These are phyloP conservation scores for Allomyces arbusculus DNA, from an alignment of 192 early-diverging fungal species.

Conservation along the genomic window DNA sequence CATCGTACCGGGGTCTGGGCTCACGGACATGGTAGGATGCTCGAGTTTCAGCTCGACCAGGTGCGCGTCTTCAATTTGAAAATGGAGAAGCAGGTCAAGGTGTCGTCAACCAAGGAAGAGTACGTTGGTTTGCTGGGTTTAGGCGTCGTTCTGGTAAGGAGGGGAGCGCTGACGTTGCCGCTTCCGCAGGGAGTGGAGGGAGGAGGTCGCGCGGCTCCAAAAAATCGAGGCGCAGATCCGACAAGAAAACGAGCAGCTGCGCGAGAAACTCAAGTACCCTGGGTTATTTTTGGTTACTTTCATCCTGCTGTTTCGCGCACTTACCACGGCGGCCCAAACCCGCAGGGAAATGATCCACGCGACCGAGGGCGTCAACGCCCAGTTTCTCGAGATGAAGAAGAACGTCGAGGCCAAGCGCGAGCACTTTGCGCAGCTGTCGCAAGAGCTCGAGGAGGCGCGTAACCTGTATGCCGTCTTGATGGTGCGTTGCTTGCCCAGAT, in stretches of 20 bases:
- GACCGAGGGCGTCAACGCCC: slow-evolving; percentile 25
- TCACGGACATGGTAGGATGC: background rate
- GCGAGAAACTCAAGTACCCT: background rate
- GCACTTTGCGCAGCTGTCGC: slow-evolving; percentile 25
- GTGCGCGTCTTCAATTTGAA: background rate
- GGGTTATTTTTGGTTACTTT: no score
- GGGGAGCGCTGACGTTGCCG: no score
- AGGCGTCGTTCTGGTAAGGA: no score
- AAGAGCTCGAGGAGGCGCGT: slow-evolving; percentile 34
- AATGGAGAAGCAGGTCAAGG: background rate
- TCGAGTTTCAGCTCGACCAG: background rate
- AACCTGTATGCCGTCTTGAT: slow-evolving; percentile 29
- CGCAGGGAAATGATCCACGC: slow-evolving; percentile 29
- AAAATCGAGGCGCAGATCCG: background rate
- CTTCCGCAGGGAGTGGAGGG: no score
- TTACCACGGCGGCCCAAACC: background rate
- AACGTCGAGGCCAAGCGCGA: slow-evolving; percentile 28
- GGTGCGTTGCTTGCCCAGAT: slow-evolving; percentile 5
- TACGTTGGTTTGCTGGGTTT: background rate
- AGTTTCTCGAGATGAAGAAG: slow-evolving; percentile 32
- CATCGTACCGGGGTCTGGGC: no score
- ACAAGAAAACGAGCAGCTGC: background rate
- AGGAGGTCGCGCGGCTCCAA: no score
- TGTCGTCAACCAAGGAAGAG: background rate
- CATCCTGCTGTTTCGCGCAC: no score